Base-by-base conservation (phyloP, 768 basidiomycete genomes). In the Terana coerulea region DNA sequence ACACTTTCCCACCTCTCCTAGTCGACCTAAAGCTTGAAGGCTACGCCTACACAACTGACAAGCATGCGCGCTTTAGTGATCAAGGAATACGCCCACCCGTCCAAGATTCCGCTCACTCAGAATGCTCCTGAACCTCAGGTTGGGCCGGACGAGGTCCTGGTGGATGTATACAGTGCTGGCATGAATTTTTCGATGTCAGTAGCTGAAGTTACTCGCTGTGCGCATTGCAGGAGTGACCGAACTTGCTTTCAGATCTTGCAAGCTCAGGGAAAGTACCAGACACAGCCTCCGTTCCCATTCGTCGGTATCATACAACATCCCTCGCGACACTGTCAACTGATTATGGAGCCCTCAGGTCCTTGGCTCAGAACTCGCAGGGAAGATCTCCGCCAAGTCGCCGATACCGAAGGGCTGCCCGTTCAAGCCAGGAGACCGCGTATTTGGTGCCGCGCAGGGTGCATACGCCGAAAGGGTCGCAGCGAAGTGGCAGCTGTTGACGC, bases 221-320 rank as follows among this genome's bases (percentile, higher is more conserved):
- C 28, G 24, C 26, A 10, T 15, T 24, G 17, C 25, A 22, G 5
- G 10, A 22, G 35, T 34, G 12, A 52, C 46, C 41, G 24, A 26
- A 30, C 24, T 15, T 35, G 37, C 26, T 47, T 41, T 36, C 55
- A 89, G 83, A 91, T 92, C 56, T 71, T 95, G 24, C 91, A 94
- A 71, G 73, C 83, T 0, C 91, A 94, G 68, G 94, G 94, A 42
- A 94, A 89, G 72, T 88, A 95, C 65, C 94, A 95, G 62, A 67
- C 69, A 48, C 86, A 94, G 62, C 91, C 90, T 0, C 79, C 88
- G 0, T 75, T 91, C 33, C 95, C 95, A 0, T 97, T 95, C 69
- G 75, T 51, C 35, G 26, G 29, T 39, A 30, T 39, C 21, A 19
- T 24, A 3, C 33, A 17, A 8, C 9, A 17, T 22, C 17, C 21